phyloP scores from a whole-genome alignment of 352 stramenopile species.

The Phytopythium montanum region DNA sequence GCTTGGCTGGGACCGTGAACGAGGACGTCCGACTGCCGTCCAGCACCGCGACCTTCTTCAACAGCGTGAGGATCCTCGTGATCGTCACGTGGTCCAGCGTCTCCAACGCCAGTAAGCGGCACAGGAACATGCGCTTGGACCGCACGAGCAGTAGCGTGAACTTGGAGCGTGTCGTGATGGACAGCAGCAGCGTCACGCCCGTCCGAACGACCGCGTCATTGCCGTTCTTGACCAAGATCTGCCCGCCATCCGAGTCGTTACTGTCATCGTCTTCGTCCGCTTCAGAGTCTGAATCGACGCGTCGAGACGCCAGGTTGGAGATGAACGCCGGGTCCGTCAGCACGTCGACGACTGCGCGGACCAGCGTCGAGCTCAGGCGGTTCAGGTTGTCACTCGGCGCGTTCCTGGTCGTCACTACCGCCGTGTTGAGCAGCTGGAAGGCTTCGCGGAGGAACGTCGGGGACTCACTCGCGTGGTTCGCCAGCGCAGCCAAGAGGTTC shows the following conservation, averaged over 20 bases:
- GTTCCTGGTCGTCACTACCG: slow-evolving; percentile 65
- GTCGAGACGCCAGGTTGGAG: slow-evolving; percentile 34
- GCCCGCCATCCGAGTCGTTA: slow-evolving; percentile 51
- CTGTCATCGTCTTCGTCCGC: slow-evolving; percentile 26
- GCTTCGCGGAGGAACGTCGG: slow-evolving; percentile 63
- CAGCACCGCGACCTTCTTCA: slow-evolving; percentile 61
- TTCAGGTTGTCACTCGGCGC: slow-evolving; percentile 62
- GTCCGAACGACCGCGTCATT: slow-evolving; percentile 66
- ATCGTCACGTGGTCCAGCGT: slow-evolving; percentile 77
- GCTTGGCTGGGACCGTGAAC: slow-evolving; percentile 10
- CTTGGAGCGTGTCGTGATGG: slow-evolving; percentile 65
- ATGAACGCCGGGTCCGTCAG: slow-evolving; percentile 55
- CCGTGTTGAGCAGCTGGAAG: slow-evolving; percentile 71
- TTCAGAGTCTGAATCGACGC: slow-evolving; percentile 18
- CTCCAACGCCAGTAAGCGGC: slow-evolving; percentile 62
- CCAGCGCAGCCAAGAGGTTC: slow-evolving; percentile 42
- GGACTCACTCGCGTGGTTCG: slow-evolving; percentile 42
- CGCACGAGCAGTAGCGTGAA: slow-evolving; percentile 58
- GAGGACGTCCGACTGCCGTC: slow-evolving; percentile 18
- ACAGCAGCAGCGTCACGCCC: slow-evolving; percentile 64
- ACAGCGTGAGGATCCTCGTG: slow-evolving; percentile 47
- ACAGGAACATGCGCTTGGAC: slow-evolving; percentile 72
- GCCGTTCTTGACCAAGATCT: slow-evolving; percentile 54
- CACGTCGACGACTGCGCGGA: slow-evolving; percentile 49
- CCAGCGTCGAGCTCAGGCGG: slow-evolving; percentile 41